Evolutionary conservation across 768 basidiomycete species (phyloP).

Genomic region (Leucosporidium creatinivorum): DNA sequence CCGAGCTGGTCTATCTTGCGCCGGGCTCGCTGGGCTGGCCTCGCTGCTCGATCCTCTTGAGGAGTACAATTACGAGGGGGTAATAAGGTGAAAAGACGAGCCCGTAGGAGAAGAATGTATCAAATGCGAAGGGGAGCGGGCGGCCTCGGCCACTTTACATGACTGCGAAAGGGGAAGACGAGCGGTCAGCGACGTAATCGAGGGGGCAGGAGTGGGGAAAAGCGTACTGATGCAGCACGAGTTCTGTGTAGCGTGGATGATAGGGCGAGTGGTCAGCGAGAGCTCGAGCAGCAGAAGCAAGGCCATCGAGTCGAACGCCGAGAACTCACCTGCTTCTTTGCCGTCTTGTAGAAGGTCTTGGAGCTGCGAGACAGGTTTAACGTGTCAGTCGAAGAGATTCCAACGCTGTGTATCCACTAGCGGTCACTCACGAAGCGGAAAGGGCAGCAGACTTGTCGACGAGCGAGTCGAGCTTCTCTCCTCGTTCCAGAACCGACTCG

Average conservation of each 20-base stretch:
- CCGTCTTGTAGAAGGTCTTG: conserved; percentile 99
- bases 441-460: conserved; percentile 81
- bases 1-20: background rate
- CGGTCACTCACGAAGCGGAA: conserved; percentile 50
- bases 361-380: conserved; percentile 50
- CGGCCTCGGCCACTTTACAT: too few species aligned
- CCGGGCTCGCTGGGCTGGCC: too few species aligned
- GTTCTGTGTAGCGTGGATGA: conserved; percentile 63
- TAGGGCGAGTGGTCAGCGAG: background rate
- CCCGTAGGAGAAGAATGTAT: too few species aligned
- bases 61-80: too few species aligned
- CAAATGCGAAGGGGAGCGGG: too few species aligned
- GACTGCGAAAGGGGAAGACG: too few species aligned
- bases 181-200: too few species aligned
- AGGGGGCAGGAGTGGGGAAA: background rate
- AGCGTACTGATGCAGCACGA: conserved; percentile 73
- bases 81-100: too few species aligned
- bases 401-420: too few species aligned
- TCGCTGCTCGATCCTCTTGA: too few species aligned
- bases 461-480: conserved; percentile 91
- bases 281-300: background rate
- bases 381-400: too few species aligned
- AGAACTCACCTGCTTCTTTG: conserved; percentile 75
- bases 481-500: conserved; percentile 88
- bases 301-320: too few species aligned